Percentiles rank a stretch among this genome's conserved stretches.
Conservation (phyloP, 2,329 filamentous ascomycete genomes). For the Dactylellina leptospora region DNA sequence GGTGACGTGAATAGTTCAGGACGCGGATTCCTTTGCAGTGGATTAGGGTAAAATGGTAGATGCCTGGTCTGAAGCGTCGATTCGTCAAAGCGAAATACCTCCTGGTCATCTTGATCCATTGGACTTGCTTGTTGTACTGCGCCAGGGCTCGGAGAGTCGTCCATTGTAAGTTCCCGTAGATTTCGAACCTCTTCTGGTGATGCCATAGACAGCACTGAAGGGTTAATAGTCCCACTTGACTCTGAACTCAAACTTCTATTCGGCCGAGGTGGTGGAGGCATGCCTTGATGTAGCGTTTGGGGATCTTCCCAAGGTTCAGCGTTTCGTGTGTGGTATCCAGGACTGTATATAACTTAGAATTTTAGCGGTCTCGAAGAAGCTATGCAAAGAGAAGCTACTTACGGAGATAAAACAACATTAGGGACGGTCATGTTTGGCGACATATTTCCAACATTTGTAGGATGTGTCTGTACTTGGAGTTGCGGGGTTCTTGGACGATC, state of each 20-base stretch:
- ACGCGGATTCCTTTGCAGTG: background rate
- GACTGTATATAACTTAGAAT: constrained; percentile 6
- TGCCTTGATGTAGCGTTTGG: constrained; percentile 1
- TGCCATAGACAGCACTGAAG: constrained; percentile 6
- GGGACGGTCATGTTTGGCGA: constrained; percentile 13
- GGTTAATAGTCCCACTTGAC: background rate
- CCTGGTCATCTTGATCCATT: constrained; percentile 27
- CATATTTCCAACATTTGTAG: background rate
- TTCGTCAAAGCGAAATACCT: constrained; percentile 28
- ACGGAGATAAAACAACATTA: constrained; percentile 43
- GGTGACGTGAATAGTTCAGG: constrained; percentile 12
- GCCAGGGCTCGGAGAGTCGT: constrained; percentile 18
- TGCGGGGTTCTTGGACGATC: constrained; percentile 1
- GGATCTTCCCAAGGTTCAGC: background rate
- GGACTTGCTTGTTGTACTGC: constrained; percentile 2
- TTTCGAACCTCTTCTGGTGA: constrained; percentile 36
- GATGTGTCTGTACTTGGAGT: constrained; percentile 9
- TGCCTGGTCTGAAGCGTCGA: background rate
- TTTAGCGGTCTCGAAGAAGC: too few species aligned
- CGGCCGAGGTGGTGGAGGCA: constrained; percentile 22
- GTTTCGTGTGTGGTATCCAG: constrained; percentile 6
- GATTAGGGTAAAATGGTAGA: background rate
- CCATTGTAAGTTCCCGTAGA: constrained; percentile 24
- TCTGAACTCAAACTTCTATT: background rate
- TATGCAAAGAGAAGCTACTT: constrained; percentile 8